Evolutionary conservation across 331 rosid species (phyloP).

Genomic region (Spiraea crenata): DNA sequence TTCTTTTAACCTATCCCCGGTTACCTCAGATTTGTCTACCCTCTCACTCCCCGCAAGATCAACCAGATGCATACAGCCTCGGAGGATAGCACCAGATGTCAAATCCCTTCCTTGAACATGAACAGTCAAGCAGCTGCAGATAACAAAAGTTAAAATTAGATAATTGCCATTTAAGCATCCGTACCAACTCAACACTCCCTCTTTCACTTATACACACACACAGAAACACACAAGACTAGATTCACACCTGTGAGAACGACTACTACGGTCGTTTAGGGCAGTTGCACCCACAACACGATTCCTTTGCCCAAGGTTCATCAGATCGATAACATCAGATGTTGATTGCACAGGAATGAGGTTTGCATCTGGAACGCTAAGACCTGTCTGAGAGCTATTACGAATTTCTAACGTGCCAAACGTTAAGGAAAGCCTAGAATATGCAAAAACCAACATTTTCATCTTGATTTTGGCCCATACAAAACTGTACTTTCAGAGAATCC

Average conservation of each 20-base stretch:
- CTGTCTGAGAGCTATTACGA: conserved; percentile 82
- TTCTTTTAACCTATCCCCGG: conserved; percentile 95
- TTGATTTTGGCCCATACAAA: neutral
- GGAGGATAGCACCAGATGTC: conserved; percentile 68
- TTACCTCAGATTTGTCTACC: conserved; percentile 96
- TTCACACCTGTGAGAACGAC: conserved; percentile 94
- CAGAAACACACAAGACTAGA: conserved; percentile 10
- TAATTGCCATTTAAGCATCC: conserved; percentile 8
- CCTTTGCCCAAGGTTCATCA: conserved; percentile 94
- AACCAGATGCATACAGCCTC: conserved; percentile 99
- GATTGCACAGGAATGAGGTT: conserved; percentile 76
- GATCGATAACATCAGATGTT: conserved; percentile 78
- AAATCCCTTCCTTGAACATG: conserved; percentile 97
- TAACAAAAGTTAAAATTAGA: conserved; percentile 21
- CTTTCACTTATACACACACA: too few species aligned
- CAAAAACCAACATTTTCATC: neutral
- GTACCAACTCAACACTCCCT: neutral
- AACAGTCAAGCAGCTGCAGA: conserved; percentile 96
- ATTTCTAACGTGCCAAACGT: conserved; percentile 73
- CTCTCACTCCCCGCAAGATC: conserved; percentile 99
- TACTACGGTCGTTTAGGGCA: conserved; percentile 98
- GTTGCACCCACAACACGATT: conserved; percentile 98
- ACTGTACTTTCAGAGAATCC: neutral
- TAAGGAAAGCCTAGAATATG: conserved; percentile 38
- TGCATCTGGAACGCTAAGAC: conserved; percentile 93